phyloP scores from a whole-genome alignment of 2,329 filamentous ascomycete genomes.

The Penicillium thymicola region DNA sequence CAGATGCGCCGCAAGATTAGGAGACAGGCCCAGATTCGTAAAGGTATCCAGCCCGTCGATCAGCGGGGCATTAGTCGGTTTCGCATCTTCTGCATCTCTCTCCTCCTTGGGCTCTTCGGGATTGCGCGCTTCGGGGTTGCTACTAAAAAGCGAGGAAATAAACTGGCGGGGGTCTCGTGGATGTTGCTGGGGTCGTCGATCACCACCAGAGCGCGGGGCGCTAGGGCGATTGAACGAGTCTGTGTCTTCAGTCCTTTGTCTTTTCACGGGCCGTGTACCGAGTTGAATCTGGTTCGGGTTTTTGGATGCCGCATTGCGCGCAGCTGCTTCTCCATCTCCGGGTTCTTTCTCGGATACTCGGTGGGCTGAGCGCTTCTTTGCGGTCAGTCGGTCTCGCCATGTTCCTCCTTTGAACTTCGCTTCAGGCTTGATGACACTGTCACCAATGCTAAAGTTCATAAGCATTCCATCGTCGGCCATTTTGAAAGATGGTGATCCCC shows the following conservation, averaged over 20 bases:
- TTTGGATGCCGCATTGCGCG: constrained; percentile 18
- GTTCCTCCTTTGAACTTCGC: constrained; percentile 77
- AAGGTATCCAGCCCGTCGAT: constrained; percentile 82
- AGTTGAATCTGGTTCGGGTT: constrained; percentile 38
- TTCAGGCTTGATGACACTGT: constrained; percentile 60
- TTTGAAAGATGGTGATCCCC: constrained; percentile 13
- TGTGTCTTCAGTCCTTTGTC: constrained; percentile 40
- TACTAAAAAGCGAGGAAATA: constrained; percentile 88
- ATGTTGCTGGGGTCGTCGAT: constrained; percentile 26
- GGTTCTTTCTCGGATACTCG: constrained; percentile 11
- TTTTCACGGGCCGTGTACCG: constrained; percentile 37
- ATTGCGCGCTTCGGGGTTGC: constrained; percentile 73
- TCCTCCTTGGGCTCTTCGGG: constrained; percentile 38
- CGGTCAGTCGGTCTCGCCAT: constrained; percentile 84
- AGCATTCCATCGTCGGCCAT: constrained; percentile 97
- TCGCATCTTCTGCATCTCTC: constrained; percentile 46
- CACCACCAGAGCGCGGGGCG: constrained; percentile 10
- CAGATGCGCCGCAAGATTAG: constrained; percentile 75
- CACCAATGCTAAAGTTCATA: constrained; percentile 80
- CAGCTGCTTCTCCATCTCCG: constrained; percentile 10
- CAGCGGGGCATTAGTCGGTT: constrained; percentile 87
- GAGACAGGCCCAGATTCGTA: constrained; percentile 76
- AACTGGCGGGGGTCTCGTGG: constrained; percentile 57
- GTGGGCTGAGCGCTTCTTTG: constrained; percentile 64
- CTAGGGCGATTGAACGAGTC: constrained; percentile 22